Base-by-base conservation (phyloP, 768 basidiomycete genomes). In the Roridomyces roridus region DNA sequence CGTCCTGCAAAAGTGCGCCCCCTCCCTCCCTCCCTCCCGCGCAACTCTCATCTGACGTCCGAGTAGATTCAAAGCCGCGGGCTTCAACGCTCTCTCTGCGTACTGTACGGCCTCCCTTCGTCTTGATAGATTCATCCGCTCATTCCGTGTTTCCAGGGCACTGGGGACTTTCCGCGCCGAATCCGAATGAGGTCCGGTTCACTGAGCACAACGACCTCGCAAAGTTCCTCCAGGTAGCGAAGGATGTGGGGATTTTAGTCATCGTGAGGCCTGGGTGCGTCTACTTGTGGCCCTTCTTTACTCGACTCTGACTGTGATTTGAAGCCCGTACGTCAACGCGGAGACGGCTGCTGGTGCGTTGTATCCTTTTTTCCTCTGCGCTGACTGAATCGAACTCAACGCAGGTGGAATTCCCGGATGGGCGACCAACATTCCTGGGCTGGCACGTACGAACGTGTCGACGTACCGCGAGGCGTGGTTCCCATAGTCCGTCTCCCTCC, bases 201-300 rank as follows among this genome's bases (percentile, higher is more conserved):
- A 70, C 80, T 37, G 80, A 79, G 49, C 87, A 82, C 66, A 83
- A 86, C 44, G 81, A 81, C 35, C 68, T 89, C n/a, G 68, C 78
- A 29, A 79, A 81, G 7, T 80, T 90, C 42, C 85, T 77, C 51
- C 80, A 86, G 53, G 80, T 80, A n/a, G 87, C 87, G 6, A 80
- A 80, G 52, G 78, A 78, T 20, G 82, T 83, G 3, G 88, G 88
- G 1, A 69, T 90, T 2, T 83, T 83, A 70, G 78, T 89, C 35
- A 77, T 88, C 28, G 80, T 88, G n/a, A 80, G 88, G 24, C 89
- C 88, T 6, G 88, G 87, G 87, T 74, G 65, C 61, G 71, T 68
- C 25, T 44, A 28, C 28, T 15, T 39, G 25, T 2, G 9, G 44
- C 36, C 21, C 20, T 9, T n/a, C 4, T 47, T n/a, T 28, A 35